phyloP scores from a whole-genome alignment of 306 rosid genomes.

The Pueraria montana region DNA sequence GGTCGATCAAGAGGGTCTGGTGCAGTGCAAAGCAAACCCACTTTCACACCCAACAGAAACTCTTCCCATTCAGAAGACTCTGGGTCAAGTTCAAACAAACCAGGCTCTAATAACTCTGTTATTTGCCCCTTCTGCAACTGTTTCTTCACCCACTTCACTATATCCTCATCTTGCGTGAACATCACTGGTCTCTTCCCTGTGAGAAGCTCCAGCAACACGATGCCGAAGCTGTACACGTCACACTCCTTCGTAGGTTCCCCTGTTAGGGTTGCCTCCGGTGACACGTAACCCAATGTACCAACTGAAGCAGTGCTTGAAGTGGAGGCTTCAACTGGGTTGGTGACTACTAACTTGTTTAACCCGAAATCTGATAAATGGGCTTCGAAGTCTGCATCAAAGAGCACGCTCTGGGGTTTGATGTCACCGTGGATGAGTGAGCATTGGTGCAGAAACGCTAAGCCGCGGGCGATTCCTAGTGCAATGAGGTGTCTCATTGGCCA shows the following conservation, averaged over 20 bases:
- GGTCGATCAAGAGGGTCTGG: slow-evolving; percentile 33
- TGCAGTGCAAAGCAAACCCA: slow-evolving; percentile 10
- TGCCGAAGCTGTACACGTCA: slow-evolving; percentile 33
- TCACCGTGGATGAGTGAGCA: not conserved
- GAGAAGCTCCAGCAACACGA: slow-evolving; percentile 18
- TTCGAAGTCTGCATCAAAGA: slow-evolving; percentile 21
- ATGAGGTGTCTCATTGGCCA: slow-evolving; percentile 31
- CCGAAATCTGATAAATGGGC: slow-evolving; percentile 36
- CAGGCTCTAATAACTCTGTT: not conserved
- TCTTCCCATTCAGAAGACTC: slow-evolving; percentile 26
- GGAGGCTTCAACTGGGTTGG: slow-evolving; percentile 5
- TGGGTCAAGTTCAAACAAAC: slow-evolving; percentile 25
- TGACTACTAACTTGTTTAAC: not conserved
- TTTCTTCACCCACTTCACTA: slow-evolving; percentile 25
- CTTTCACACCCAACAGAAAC: slow-evolving; percentile 28
- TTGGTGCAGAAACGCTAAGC: slow-evolving; percentile 10
- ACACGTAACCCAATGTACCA: slow-evolving; percentile 16
- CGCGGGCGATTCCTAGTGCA: slow-evolving; percentile 17
- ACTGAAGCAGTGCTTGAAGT: slow-evolving; percentile 10
- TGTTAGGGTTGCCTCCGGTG: not conserved
- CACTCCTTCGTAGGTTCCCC: slow-evolving; percentile 24
- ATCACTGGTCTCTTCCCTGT: slow-evolving; percentile 18
- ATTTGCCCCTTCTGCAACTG: slow-evolving; percentile 23
- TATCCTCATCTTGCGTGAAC: slow-evolving; percentile 23
- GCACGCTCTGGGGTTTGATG: slow-evolving; percentile 13